A percentile compares a stretch with the other conserved stretches of the same genome.
Conservation (phyloP, 768 basidiomycete genomes). For the Kondoa subrosea region DNA sequence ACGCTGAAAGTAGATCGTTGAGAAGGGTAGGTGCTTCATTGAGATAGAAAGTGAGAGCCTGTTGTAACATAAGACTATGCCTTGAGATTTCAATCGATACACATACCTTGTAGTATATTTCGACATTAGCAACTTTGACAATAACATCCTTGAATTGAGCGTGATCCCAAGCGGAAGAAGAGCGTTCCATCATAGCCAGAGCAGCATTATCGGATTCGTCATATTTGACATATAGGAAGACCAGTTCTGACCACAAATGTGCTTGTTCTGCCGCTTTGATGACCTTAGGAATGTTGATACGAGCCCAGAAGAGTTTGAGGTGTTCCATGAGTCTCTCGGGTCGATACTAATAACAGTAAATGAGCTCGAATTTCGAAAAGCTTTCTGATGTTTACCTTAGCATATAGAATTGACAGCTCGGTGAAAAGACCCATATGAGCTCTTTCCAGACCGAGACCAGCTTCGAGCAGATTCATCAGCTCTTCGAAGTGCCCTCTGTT, state of each 20-base stretch:
- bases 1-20: constrained; percentile 77
- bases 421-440: constrained; percentile 99
- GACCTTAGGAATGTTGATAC: constrained; percentile 82
- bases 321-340: constrained; percentile 59
- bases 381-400: constrained; percentile 52
- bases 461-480: constrained; percentile 75
- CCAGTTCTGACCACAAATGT: constrained; percentile 94
- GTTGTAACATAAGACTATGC: constrained; percentile 3
- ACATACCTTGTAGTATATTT: constrained; percentile 78
- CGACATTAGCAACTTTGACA: constrained; percentile 89
- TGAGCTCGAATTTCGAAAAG: constrained; percentile 10
- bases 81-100: neutral
- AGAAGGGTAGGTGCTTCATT: constrained; percentile 83
- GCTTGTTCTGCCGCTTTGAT: constrained; percentile 91
- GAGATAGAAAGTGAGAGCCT: constrained; percentile 74
- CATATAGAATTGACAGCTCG: constrained; percentile 73
- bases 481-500: constrained; percentile 85
- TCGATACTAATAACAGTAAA: constrained; percentile 21
- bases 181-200: constrained; percentile 94
- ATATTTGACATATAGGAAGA: constrained; percentile 97
- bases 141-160: constrained; percentile 98
- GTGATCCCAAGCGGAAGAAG: constrained; percentile 98
- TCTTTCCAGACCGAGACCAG: constrained; percentile 85
- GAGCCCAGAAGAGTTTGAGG: constrained; percentile 64
- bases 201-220: constrained; percentile 98